phyloP scores from a whole-genome alignment of 2,329 filamentous ascomycete genomes.

The Parasarocladium wereldwijsianum region DNA sequence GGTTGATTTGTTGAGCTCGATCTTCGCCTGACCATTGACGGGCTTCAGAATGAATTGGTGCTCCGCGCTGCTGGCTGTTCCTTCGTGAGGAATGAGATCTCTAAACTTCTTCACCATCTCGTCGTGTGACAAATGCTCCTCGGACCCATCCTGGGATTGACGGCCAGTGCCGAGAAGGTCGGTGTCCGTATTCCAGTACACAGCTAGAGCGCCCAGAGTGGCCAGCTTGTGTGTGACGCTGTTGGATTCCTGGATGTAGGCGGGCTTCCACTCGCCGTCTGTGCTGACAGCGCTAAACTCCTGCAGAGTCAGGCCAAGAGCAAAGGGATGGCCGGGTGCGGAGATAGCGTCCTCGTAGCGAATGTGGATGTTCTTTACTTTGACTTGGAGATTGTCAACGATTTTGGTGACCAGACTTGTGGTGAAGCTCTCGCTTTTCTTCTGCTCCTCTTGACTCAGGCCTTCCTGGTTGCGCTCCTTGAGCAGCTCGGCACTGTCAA shows the following conservation, averaged over 20 bases:
- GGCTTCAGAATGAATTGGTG: constrained; percentile 95
- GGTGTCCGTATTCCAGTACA: constrained; percentile 98
- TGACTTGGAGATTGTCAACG: constrained; percentile 95
- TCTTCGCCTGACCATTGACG: constrained; percentile 85
- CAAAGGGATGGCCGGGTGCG: constrained; percentile 87
- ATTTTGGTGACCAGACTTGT: constrained; percentile 91
- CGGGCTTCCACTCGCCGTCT: constrained; percentile 85
- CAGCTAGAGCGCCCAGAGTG: constrained; percentile 72
- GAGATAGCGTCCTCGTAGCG: constrained; percentile 97
- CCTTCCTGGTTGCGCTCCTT: constrained; percentile 89
- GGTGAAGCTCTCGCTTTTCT: constrained; percentile 96
- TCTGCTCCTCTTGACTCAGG: constrained; percentile 86
- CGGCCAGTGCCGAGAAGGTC: constrained; percentile 69
- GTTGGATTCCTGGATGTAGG: constrained; percentile 81
- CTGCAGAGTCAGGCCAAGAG: constrained; percentile 79
- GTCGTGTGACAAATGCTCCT: constrained; percentile 52
- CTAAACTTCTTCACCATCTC: constrained; percentile 68
- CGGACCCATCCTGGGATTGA: constrained; percentile 34
- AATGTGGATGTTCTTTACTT: constrained; percentile 95
- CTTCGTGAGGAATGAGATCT: constrained; percentile 61
- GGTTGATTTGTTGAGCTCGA: constrained; percentile 89
- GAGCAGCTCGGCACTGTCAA: constrained; percentile 88
- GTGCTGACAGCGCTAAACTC: constrained; percentile 97
- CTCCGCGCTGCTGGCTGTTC: constrained; percentile 33
- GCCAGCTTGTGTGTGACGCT: constrained; percentile 85